A percentile compares a stretch with the other conserved stretches of the same genome.
Conservation (phyloP, 768 basidiomycete genomes). For the Pulveroboletus sp. region DNA sequence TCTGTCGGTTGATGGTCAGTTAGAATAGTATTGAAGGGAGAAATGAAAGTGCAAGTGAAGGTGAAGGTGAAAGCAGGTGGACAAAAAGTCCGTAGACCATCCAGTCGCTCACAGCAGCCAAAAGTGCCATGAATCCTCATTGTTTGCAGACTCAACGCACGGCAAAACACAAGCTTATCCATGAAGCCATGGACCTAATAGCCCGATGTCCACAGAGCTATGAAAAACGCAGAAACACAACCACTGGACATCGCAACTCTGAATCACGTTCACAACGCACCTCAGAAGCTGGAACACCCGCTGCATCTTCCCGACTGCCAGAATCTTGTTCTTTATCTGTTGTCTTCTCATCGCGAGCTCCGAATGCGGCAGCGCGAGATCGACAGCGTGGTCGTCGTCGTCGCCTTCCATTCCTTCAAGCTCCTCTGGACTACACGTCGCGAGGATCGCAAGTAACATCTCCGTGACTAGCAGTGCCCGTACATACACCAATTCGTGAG, state of each 20-base stretch:
- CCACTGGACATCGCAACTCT: neutral
- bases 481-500: neutral
- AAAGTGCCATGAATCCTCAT: neutral
- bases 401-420: slow-evolving; percentile 61
- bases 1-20: slow-evolving; percentile 32
- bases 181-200: no score
- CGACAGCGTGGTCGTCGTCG: slow-evolving; percentile 24
- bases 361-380: slow-evolving; percentile 31
- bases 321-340: slow-evolving; percentile 89
- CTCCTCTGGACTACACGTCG: slow-evolving; percentile 92
- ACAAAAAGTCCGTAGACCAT: neutral
- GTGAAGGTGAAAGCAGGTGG: no score
- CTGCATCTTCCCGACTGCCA: slow-evolving; percentile 90
- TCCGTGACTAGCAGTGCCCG: slow-evolving; percentile 67
- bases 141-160: neutral
- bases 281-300: slow-evolving; percentile 84
- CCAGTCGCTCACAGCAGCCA: neutral
- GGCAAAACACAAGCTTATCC: no score
- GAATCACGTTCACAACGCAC: slow-evolving; percentile 39
- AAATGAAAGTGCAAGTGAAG: neutral
- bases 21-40: neutral
- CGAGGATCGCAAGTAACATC: slow-evolving; percentile 92
- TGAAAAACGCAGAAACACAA: neutral
- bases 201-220: neutral
- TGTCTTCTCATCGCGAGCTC: slow-evolving; percentile 55